phyloP scores from a whole-genome alignment of 169 alveolate genomes.

The Plasmodium gonderi region DNA sequence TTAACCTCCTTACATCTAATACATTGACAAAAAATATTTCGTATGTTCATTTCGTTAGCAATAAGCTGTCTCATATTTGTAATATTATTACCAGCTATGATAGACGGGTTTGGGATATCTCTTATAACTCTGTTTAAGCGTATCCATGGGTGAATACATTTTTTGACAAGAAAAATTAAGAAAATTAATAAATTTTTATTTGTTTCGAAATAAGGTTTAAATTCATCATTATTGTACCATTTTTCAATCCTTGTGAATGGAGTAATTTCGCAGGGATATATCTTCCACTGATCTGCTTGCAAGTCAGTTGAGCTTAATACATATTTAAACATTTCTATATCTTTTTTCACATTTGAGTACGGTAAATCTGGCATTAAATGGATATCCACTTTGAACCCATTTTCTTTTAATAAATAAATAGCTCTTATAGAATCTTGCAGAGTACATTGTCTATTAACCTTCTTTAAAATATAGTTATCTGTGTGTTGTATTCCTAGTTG shows the following conservation, averaged over 20 bases:
- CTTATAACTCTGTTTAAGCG: conserved; percentile 94
- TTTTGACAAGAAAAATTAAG: conserved; percentile 87
- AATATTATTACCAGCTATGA: conserved; percentile 93
- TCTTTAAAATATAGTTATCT: conserved; percentile 86
- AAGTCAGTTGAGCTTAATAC: conserved; percentile 87
- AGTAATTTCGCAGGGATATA: conserved; percentile 95
- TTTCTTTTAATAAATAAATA: conserved; percentile 90
- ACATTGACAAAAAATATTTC: conserved; percentile 91
- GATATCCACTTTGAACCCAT: conserved; percentile 94
- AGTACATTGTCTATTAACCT: conserved; percentile 89
- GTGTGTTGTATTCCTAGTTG: conserved; percentile 96
- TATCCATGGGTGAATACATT: conserved; percentile 95
- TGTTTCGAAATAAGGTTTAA: conserved; percentile 92
- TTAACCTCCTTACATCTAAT: conserved; percentile 94
- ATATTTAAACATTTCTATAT: conserved; percentile 90
- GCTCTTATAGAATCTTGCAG: conserved; percentile 88
- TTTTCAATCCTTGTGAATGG: conserved; percentile 93
- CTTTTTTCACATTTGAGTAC: conserved; percentile 87
- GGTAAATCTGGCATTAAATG: conserved; percentile 96
- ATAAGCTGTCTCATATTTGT: conserved; percentile 93
- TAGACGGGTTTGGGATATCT: conserved; percentile 95
- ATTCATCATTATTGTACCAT: conserved; percentile 89
- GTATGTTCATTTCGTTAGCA: conserved; percentile 83
- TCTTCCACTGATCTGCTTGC: conserved; percentile 97
- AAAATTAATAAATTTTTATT: conserved; percentile 83